Evolutionary conservation across 2,329 filamentous ascomycete species (phyloP), one percentile per base, ranked within the genome.

Genomic region (Microdochium paspali): DNA sequence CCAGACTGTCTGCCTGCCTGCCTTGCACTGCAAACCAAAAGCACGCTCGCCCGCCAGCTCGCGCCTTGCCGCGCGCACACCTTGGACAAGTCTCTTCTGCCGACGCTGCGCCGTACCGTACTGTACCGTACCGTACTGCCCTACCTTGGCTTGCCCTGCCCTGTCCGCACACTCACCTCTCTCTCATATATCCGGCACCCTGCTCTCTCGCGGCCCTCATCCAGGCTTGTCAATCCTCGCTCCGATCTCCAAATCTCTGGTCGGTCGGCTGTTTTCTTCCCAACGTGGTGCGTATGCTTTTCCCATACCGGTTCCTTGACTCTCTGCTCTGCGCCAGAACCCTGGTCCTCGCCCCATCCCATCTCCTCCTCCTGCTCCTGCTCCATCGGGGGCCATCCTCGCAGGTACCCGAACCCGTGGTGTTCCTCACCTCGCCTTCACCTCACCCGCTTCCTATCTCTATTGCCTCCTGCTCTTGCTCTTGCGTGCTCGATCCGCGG

Each of bases 201-300:
- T 62, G 56, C 55, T 54, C 49, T 56, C 48, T 56, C 52, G 52
- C 54, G 54, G 56, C 56, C 51, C 55, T 60, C 54, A 54, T n/a
- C n/a, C n/a, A n/a, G 58, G 55, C 35, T 55, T 55, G 47, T 47
- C 40, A 45, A 57, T 51, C 57, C 58, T 59, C 57, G 58, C 55
- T 56, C 58, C 55, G 56, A 61, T 60, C 55, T 57, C 46, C 51
- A 58, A 58, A 56, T 55, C 53, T 56, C 53, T 53, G 53, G 51
- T 54, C 52, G 53, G 51, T 54, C 53, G 48, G 49, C 44, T 57
- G 44, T 53, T 55, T 50, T 31, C 25, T 31, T 53, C 53, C 26
- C 26, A 28, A 28, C 7, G 26, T 48, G 49, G 49, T 47, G 44
- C 44, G 26, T 50, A 25, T 44, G 26, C 24, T 44, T 44, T 26